phyloP scores from a whole-genome alignment of 1,284 basidiomycete genomes.

The Amylostereum chailletii region DNA sequence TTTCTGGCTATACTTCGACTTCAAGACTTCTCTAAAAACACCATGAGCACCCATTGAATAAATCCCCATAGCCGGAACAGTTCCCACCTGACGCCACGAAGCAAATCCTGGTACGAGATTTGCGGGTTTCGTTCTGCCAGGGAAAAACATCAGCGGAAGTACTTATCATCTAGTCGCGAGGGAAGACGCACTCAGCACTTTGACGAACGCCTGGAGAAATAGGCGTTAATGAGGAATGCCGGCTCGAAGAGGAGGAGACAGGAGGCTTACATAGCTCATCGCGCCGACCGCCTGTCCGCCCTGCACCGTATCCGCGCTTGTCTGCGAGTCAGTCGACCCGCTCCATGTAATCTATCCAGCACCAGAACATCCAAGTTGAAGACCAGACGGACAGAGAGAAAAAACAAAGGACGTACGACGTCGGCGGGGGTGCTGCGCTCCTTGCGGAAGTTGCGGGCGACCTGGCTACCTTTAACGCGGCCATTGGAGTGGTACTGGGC shows the following conservation, averaged over 20 bases:
- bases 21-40: slow-evolving; percentile 36
- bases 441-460: slow-evolving; percentile 26
- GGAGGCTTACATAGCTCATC: slow-evolving; percentile 62
- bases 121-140: slow-evolving; percentile 45
- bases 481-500: slow-evolving; percentile 55
- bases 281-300: slow-evolving; percentile 81
- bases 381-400: not conserved
- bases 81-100: slow-evolving; percentile 54
- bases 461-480: slow-evolving; percentile 40
- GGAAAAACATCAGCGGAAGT: slow-evolving; percentile 2
- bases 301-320: slow-evolving; percentile 84
- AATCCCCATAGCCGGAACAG: not conserved
- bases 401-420: slow-evolving; percentile 28
- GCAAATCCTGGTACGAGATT: slow-evolving; percentile 69
- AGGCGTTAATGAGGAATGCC: not conserved
- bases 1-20: slow-evolving; percentile 67
- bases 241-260: not conserved
- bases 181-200: slow-evolving; percentile 37
- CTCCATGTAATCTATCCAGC: slow-evolving; percentile 61
- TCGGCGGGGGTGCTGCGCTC: slow-evolving; percentile 37
- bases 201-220: slow-evolving; percentile 56
- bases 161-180: not conserved
- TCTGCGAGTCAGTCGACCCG: slow-evolving; percentile 91
- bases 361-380: not conserved
- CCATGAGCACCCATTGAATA: not conserved